Evolutionary conservation across 2,329 filamentous ascomycete genomes (phyloP), one percentile per base, ranked within the genome.

Genomic region (Allantophomopsis lycopodina): DNA sequence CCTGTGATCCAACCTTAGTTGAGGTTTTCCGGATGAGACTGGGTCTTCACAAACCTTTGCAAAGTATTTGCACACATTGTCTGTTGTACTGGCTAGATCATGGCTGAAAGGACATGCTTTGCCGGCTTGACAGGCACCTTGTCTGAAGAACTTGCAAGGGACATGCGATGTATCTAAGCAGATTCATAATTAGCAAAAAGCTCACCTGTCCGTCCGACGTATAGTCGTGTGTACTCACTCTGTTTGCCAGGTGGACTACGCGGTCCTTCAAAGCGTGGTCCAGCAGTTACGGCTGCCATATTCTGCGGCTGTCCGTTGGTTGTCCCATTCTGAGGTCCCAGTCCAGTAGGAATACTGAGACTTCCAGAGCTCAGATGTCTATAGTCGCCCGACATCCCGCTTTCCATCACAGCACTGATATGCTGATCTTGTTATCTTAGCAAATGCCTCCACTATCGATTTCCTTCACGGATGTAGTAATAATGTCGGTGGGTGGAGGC

Each of bases 91-190:
- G 57, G 91, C 84, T 47, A 91, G 78, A 47, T 93, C 89, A 64
- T 98, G 91, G 53, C 87, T 85, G 63, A 96, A 98, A 32, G 91
- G 91, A 65, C 91, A 98, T 48, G 88, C 86, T 59, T 83, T 84
- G 51, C 91, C 91, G 42, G 91, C 91, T 71, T 96, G 89, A 61
- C 91, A 98, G 54, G 86, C 79, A 59, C 89, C 88, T 66, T 94
- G 86, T 40, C 87, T 80, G 63, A 91, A 98, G 81, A 98, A 98
- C 71, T 96, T 96, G 82, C 91, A 98, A 32, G 91, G 91, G 35
- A 98, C 91, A 66, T 96, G 91, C 45, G 88, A 83, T 14, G 91
- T 94, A 61, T 94, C 89, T 95, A 47, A 40, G 45, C 13, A n/a
- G 15, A 36, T 16, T 16, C 20, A 6, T 42, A 39, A 42, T 40